phyloP scores from a whole-genome alignment of 78 protist species.

The Dictyostelium brefeldianum region DNA sequence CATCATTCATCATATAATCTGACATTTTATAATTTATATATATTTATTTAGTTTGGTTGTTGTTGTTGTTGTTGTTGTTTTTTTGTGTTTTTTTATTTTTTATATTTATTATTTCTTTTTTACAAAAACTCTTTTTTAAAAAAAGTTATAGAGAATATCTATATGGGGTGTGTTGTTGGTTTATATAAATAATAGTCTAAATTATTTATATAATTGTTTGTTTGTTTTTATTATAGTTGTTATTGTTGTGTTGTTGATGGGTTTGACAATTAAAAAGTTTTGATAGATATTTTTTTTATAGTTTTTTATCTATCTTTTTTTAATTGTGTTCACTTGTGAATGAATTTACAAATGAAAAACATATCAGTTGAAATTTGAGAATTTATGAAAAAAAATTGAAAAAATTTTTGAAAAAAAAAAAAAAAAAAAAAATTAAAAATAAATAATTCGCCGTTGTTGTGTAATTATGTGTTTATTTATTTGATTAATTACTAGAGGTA shows the following conservation, averaged over 20 bases:
- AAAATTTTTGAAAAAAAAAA: background rate
- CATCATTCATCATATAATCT: constrained; percentile 59
- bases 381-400: background rate
- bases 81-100: background rate
- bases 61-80: background rate
- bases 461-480: background rate
- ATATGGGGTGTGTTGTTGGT: background rate
- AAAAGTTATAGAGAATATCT: background rate
- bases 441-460: background rate
- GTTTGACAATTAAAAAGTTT: no score
- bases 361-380: background rate
- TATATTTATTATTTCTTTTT: background rate
- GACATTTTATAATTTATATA: constrained; percentile 32
- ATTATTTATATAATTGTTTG: no score
- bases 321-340: constrained; percentile 8
- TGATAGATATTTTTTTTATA: background rate
- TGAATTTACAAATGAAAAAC: background rate
- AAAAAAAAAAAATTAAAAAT: background rate
- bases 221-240: background rate
- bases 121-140: background rate
- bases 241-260: background rate
- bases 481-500: background rate
- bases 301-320: constrained; percentile 10
- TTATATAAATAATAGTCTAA: background rate
- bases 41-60: background rate